These are phyloP conservation scores for Pichia membranifaciens DNA, from an alignment of 805 yeast genomes.

Conservation along the genomic window DNA sequence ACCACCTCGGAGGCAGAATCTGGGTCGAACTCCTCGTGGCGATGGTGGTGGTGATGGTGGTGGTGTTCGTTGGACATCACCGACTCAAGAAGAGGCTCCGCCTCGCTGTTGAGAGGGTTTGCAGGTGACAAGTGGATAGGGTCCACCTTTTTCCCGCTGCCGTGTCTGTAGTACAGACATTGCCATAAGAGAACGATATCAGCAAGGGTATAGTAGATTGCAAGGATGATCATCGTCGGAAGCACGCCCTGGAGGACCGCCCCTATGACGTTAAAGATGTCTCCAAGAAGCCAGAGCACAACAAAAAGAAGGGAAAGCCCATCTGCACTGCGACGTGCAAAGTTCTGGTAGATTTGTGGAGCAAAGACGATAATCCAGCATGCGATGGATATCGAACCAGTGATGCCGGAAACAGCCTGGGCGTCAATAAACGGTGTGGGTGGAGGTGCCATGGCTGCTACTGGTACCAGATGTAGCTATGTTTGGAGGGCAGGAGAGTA, in stretches of 20 bases:
- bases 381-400: conserved; percentile 85
- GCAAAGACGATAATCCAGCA: conserved; percentile 98
- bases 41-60: conserved; percentile 13
- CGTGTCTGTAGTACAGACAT: conserved; percentile 72
- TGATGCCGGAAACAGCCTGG: conserved; percentile 70
- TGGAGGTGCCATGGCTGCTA: conserved; percentile 45
- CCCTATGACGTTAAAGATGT: conserved; percentile 88
- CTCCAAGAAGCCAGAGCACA: conserved; percentile 88
- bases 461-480: neutral
- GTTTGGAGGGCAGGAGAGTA: neutral
- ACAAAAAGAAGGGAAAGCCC: conserved; percentile 86
- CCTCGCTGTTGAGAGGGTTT: conserved; percentile 66
- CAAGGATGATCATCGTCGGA: conserved; percentile 91
- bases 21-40: conserved; percentile 7
- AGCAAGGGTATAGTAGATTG: conserved; percentile 87
- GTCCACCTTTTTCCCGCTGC: conserved; percentile 45
- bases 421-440: conserved; percentile 63
- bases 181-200: conserved; percentile 81
- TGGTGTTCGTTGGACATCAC: conserved; percentile 41
- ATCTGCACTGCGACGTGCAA: conserved; percentile 76
- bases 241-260: conserved; percentile 84
- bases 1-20: conserved; percentile 22
- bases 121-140: conserved; percentile 84
- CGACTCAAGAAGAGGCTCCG: conserved; percentile 52
- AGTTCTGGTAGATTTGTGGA: conserved; percentile 93